These are phyloP conservation scores for Xylaria sp. DNA, from an alignment of 2,329 filamentous ascomycete species.

Conservation along the genomic window DNA sequence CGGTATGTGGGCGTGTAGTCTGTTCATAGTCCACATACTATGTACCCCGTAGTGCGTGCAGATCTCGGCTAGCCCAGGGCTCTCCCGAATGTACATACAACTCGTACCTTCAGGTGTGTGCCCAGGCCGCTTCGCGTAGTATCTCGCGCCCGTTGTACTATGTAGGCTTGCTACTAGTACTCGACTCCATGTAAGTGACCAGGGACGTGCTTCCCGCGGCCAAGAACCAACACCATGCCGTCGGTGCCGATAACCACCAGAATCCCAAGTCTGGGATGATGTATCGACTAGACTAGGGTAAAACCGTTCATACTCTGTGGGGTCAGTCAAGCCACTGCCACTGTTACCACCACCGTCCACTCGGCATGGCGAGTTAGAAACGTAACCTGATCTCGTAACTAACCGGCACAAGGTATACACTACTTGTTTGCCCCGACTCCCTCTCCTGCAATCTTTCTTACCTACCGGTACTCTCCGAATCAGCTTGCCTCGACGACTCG, in stretches of 20 bases:
- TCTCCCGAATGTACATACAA: not conserved
- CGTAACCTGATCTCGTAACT: conserved; percentile 14
- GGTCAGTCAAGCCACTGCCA: conserved; percentile 28
- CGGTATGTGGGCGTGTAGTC: no score
- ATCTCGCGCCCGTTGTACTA: conserved; percentile 11
- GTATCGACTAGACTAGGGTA: conserved; percentile 21
- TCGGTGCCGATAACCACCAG: conserved; percentile 29
- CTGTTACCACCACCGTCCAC: conserved; percentile 18
- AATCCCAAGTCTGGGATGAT: conserved; percentile 12
- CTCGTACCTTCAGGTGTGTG: not conserved
- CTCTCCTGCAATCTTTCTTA: conserved; percentile 8
- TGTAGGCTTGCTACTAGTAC: conserved; percentile 20
- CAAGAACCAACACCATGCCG: conserved; percentile 32
- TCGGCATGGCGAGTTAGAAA: conserved; percentile 17
- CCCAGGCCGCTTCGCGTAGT: not conserved
- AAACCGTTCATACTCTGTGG: conserved; percentile 5
- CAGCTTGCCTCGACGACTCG: conserved; percentile 17
- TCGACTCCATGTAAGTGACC: conserved; percentile 11
- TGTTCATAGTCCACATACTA: not conserved
- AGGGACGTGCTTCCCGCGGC: conserved; percentile 29
- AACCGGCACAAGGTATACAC: conserved; percentile 19
- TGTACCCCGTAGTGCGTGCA: not conserved
- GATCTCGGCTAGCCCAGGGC: not conserved
- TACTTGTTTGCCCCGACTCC: conserved; percentile 20
- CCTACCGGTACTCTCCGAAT: conserved; percentile 26